Conservation (phyloP, 768 basidiomycete species). For the Sutorius australiensis region DNA sequence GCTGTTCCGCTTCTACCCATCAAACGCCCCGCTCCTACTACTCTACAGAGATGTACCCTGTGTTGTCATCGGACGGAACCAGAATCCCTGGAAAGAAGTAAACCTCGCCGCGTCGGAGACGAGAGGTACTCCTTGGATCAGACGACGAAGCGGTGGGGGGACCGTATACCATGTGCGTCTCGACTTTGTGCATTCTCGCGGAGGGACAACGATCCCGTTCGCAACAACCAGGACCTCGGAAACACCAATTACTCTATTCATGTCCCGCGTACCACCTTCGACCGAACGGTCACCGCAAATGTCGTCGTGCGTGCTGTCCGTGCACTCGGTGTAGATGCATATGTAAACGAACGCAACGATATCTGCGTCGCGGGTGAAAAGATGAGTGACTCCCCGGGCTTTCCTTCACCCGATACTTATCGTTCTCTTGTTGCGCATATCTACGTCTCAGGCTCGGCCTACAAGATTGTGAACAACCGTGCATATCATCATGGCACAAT, state of each 20-base stretch:
- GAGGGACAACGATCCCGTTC: background rate
- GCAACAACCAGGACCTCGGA: slow-evolving; percentile 76
- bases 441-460: slow-evolving; percentile 96
- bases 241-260: slow-evolving; percentile 98
- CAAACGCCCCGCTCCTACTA: slow-evolving; percentile 68
- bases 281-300: slow-evolving; percentile 72
- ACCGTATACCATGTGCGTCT: slow-evolving; percentile 89
- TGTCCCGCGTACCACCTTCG: slow-evolving; percentile 74
- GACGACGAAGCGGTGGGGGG: slow-evolving; percentile 89
- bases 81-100: slow-evolving; percentile 98
- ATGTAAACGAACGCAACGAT: slow-evolving; percentile 88
- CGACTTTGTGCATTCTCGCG: background rate
- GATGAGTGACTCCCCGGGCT: slow-evolving; percentile 56
- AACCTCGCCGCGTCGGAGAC: slow-evolving; percentile 59
- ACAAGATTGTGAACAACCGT: slow-evolving; percentile 86
- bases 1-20: slow-evolving; percentile 76
- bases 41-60: slow-evolving; percentile 87
- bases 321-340: slow-evolving; percentile 69
- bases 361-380: slow-evolving; percentile 81
- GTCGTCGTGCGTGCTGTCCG: slow-evolving; percentile 76
- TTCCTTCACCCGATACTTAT: background rate
- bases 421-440: slow-evolving; percentile 7
- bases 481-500: slow-evolving; percentile 99
- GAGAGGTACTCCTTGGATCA: slow-evolving; percentile 66
- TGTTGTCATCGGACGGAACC: slow-evolving; percentile 92